Conservation (phyloP, 352 stramenopile species). For the Phytophthora fragariae region DNA sequence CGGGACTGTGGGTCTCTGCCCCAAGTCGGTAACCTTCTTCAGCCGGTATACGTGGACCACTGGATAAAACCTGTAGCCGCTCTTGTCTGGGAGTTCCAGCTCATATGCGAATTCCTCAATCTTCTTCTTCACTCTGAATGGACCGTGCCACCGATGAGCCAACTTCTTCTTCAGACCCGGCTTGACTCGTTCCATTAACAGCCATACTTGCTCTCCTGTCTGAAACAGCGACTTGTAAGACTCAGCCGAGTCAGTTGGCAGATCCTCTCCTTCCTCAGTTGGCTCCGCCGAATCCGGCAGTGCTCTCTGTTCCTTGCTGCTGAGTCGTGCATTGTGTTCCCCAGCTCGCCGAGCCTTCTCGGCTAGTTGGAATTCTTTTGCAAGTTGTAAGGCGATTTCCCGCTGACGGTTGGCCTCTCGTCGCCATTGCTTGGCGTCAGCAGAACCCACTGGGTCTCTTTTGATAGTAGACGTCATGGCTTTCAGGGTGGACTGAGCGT, state of each 20-base stretch:
- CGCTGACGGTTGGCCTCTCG: conserved; percentile 4
- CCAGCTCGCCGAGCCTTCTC: conserved; percentile 1
- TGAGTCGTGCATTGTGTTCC: neutral
- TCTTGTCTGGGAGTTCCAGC: conserved; percentile 1
- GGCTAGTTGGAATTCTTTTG: neutral
- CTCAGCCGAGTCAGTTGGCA: too few relatives aligned
- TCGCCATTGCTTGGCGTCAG: neutral
- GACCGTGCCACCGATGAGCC: conserved; percentile 7
- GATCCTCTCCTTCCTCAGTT: too few relatives aligned
- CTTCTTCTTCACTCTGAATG: neutral
- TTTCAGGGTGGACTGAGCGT: neutral
- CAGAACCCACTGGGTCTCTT: neutral
- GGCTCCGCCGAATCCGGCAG: neutral
- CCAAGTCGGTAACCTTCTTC: neutral
- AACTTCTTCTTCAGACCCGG: neutral
- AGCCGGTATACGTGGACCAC: conserved; percentile 11
- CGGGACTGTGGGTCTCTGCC: too few relatives aligned
- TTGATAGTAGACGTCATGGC: neutral
- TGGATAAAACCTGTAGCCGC: conserved; percentile 6
- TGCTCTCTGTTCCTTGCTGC: neutral
- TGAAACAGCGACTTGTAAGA: neutral
- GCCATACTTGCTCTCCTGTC: neutral
- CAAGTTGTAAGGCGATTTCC: neutral
- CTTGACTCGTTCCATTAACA: conserved; percentile 8
- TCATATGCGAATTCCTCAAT: conserved; percentile 16